phyloP scores from a whole-genome alignment of 1,139 yeast genomes.

The Petasospora rhodanensis region DNA sequence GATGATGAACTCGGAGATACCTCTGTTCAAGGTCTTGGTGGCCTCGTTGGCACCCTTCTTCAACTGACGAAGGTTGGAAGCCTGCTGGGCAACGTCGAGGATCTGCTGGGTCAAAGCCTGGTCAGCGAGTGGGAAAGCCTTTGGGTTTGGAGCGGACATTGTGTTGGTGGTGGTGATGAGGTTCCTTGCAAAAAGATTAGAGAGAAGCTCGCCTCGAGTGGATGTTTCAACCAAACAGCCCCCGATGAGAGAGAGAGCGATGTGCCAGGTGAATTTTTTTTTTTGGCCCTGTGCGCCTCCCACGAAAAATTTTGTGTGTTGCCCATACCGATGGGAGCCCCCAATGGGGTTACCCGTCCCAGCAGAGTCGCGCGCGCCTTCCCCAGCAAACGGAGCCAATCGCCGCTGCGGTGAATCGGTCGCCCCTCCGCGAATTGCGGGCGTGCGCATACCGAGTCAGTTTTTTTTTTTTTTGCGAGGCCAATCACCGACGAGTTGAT shows the following conservation, averaged over 20 bases:
- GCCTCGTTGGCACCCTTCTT: slow-evolving; percentile 99
- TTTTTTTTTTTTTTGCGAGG: slow-evolving; percentile 13
- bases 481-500: slow-evolving; percentile 26
- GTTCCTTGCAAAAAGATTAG: slow-evolving; percentile 56
- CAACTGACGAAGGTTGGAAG: slow-evolving; percentile 96
- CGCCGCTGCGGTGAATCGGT: too few relatives aligned
- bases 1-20: slow-evolving; percentile 98
- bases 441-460: too few relatives aligned
- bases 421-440: too few relatives aligned
- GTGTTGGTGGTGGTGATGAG: too few relatives aligned
- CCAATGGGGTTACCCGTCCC: background rate
- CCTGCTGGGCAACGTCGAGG: slow-evolving; percentile 96
- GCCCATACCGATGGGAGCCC: slow-evolving; percentile 1
- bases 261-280: slow-evolving; percentile 1
- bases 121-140: slow-evolving; percentile 98
- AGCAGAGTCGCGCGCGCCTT: too few relatives aligned
- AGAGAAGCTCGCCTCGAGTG: slow-evolving; percentile 27
- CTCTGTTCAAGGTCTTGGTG: slow-evolving; percentile 98
- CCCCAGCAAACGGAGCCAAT: too few relatives aligned
- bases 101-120: slow-evolving; percentile 94
- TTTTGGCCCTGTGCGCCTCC: too few relatives aligned
- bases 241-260: background rate
- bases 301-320: slow-evolving; percentile 2
- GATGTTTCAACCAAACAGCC: too few relatives aligned
- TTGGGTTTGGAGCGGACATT: slow-evolving; percentile 82